Evolutionary conservation across 495 filamentous ascomycete species (phyloP).

Genomic region (Tuber magnatum): DNA sequence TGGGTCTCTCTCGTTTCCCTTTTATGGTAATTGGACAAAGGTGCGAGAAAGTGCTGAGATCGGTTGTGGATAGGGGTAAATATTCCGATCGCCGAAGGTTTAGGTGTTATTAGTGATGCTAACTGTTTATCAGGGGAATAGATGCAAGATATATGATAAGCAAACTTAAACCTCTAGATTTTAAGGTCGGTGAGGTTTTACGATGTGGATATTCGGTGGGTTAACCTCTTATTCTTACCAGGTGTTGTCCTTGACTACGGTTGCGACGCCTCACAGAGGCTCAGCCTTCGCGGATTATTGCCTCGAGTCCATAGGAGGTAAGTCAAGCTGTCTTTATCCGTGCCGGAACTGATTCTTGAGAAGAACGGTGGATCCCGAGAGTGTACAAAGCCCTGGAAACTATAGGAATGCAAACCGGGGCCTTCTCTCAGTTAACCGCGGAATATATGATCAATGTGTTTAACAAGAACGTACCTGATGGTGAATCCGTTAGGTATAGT

Average conservation of each 20-base stretch:
- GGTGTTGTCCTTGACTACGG: slow-evolving; percentile 73
- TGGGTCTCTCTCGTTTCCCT: neutral
- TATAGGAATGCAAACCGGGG: slow-evolving; percentile 67
- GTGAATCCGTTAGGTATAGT: slow-evolving; percentile 55
- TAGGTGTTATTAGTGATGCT: slow-evolving; percentile 20
- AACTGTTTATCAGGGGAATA: slow-evolving; percentile 56
- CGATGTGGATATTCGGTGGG: slow-evolving; percentile 5
- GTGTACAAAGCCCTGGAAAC: slow-evolving; percentile 62
- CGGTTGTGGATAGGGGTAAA: slow-evolving; percentile 27
- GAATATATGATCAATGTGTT: slow-evolving; percentile 75
- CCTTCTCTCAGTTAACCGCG: slow-evolving; percentile 76
- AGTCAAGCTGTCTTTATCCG: slow-evolving; percentile 23
- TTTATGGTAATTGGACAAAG: slow-evolving; percentile 9
- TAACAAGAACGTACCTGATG: slow-evolving; percentile 71
- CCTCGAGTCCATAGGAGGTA: slow-evolving; percentile 61
- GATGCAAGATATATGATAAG: slow-evolving; percentile 93
- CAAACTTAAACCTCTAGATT: slow-evolving; percentile 59
- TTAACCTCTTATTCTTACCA: slow-evolving; percentile 17
- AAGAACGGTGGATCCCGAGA: slow-evolving; percentile 53
- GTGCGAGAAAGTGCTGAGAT: neutral
- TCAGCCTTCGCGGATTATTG: slow-evolving; percentile 80
- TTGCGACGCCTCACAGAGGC: slow-evolving; percentile 80
- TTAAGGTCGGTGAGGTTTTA: slow-evolving; percentile 46
- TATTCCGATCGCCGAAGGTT: neutral
- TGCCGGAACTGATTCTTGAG: neutral